These are phyloP conservation scores for Globisporangium parvum DNA, from an alignment of 352 stramenopile species.

Conservation along the genomic window DNA sequence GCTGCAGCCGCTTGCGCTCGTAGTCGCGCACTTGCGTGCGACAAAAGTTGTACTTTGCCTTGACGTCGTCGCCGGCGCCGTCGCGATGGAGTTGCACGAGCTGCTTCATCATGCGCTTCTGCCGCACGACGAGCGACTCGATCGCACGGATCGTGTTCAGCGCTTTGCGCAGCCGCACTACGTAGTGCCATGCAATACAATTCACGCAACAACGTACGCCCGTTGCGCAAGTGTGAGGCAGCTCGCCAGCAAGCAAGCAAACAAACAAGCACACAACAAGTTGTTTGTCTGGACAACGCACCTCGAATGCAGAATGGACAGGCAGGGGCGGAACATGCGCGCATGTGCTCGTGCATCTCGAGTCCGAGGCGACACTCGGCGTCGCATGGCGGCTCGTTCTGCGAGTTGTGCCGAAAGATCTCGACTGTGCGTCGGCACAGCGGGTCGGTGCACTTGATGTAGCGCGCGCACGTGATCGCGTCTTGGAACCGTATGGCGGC, in stretches of 20 bases:
- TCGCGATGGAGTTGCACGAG: slow-evolving; percentile 10
- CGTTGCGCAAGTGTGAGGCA: background rate
- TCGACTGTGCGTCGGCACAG: slow-evolving; percentile 14
- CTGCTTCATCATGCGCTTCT: slow-evolving; percentile 15
- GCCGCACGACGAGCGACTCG: slow-evolving; percentile 13
- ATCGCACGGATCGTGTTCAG: slow-evolving; percentile 14
- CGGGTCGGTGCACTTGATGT: slow-evolving; percentile 20
- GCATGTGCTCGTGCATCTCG: slow-evolving; percentile 23
- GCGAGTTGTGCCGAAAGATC: slow-evolving; percentile 17
- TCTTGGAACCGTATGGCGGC: slow-evolving; percentile 25
- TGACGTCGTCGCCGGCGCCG: slow-evolving; percentile 1
- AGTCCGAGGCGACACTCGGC: slow-evolving; percentile 17
- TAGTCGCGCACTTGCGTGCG: slow-evolving; percentile 20
- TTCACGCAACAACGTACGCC: background rate
- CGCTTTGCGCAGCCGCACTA: slow-evolving; percentile 12
- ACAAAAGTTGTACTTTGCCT: slow-evolving; percentile 18
- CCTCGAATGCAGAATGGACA: slow-evolving; percentile 37
- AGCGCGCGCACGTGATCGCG: slow-evolving; percentile 19
- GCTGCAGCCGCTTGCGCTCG: slow-evolving; percentile 17
- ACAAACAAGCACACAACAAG: background rate
- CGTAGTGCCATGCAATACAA: background rate
- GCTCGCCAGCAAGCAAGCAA: background rate
- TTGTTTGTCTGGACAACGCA: slow-evolving; percentile 6
- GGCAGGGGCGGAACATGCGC: slow-evolving; percentile 7
- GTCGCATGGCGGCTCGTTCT: slow-evolving; percentile 17